Base-by-base conservation (phyloP, 352 stramenopile genomes). In the Blastocystis sp. region DNA sequence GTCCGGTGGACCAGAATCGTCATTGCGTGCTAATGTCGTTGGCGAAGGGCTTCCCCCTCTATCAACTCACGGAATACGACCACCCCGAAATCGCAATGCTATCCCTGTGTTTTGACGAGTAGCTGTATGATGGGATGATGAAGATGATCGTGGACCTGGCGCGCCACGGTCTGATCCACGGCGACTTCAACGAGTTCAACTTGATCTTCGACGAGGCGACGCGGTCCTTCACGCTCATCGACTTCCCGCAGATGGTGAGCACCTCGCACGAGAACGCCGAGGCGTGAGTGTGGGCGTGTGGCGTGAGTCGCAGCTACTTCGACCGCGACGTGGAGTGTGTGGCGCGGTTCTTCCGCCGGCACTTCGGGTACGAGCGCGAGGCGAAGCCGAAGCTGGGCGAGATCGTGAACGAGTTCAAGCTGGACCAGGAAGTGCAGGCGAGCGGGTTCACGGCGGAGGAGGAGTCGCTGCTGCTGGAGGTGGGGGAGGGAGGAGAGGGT, bases 121-220 rank as follows among this genome's bases (percentile, higher is more conserved):
- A 84, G 74, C 43, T 84, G n/a, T 99, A 98, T 90, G 91, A 96
- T 52, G 92, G 94, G 89, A 94, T 93, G 78, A 97, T 98, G 90
- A 91, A 94, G n/a, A 94, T 99, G 67, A 93, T 98, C n/a, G 91
- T 96, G 60, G 92, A 94, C n/a, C 91, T 99, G 61, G 97, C 96
- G 10, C 91, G 96, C 82, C 97, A 97, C 90, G 97, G 97, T 23
- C 92, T 99, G 40, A 95, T 99, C 19, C 97, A 99, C 92, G 98
- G 97, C 90, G 97, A 99, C 91, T 98, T 99, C 89, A 99, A 99
- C 92, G 97, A 99, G 91, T 98, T 99, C 91, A 99, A 99, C 91
- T 93, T 99, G 69, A 97, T 99, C 99, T 92, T 93, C 60, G 92
- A 90, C 86, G 78, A 92, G 76, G 89, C 91, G 56, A 91, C 93